A percentile compares a stretch with the other conserved stretches of the same genome.
These are phyloP conservation scores for Astraeus odoratus DNA, from an alignment of 768 basidiomycete genomes.

Conservation along the genomic window DNA sequence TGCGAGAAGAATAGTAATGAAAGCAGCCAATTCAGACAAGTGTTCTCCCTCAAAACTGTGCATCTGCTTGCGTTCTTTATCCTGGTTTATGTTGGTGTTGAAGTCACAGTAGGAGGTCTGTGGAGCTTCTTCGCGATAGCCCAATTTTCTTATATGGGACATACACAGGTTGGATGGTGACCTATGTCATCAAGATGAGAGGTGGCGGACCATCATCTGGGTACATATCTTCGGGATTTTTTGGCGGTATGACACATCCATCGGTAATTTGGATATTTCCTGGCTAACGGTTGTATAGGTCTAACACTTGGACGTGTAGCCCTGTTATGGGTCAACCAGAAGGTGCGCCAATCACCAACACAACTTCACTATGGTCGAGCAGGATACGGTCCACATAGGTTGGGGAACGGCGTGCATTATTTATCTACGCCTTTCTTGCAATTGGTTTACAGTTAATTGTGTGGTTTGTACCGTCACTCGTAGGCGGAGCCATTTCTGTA, in stretches of 20 bases:
- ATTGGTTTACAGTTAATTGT: constrained; percentile 51
- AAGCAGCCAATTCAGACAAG: constrained; percentile 39
- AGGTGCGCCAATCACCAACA: constrained; percentile 26
- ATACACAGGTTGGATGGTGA: constrained; percentile 71
- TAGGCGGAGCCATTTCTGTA: constrained; percentile 49
- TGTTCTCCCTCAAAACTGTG: constrained; percentile 45
- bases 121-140: neutral
- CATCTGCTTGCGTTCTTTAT: constrained; percentile 59
- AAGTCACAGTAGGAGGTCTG: constrained; percentile 42
- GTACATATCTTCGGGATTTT: constrained; percentile 48
- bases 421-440: constrained; percentile 44
- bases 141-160: neutral
- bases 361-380: neutral
- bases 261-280: neutral
- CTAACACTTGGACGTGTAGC: constrained; percentile 49
- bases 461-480: constrained; percentile 50
- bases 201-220: constrained; percentile 42
- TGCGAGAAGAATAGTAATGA: constrained; percentile 31
- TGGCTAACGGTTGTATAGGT: constrained; percentile 29
- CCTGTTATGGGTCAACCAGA: constrained; percentile 50
- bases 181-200: constrained; percentile 41
- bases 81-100: constrained; percentile 63
- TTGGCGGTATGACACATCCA: constrained; percentile 36
- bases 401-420: constrained; percentile 48
- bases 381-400: constrained; percentile 25